These are phyloP conservation scores for Batkoa obscura DNA, from an alignment of 371 early-diverging fungal species.

Conservation along the genomic window DNA sequence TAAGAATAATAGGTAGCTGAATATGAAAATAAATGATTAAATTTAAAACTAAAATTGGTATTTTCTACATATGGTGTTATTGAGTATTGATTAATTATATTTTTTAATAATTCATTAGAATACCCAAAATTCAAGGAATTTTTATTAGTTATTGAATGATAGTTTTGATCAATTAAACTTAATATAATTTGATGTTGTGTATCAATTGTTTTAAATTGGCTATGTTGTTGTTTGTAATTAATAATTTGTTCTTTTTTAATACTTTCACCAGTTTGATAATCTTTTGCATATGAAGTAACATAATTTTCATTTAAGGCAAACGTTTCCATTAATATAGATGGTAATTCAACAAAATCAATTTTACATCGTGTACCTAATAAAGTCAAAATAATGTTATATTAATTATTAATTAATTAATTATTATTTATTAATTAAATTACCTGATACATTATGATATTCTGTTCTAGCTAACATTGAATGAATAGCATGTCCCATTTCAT, in stretches of 20 bases:
- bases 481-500: conserved; percentile 98
- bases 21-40: conserved; percentile 79
- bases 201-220: conserved; percentile 46
- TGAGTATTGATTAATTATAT: conserved; percentile 15
- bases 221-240: conserved; percentile 19
- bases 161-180: conserved; percentile 70
- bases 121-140: neutral
- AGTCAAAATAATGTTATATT: neutral
- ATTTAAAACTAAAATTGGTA: conserved; percentile 80
- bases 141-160: conserved; percentile 22
- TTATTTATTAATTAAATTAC: conserved; percentile 15
- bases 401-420: too few relatives aligned
- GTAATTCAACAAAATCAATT: conserved; percentile 91
- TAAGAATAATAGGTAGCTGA: conserved; percentile 89
- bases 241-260: conserved; percentile 23
- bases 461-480: conserved; percentile 91
- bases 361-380: conserved; percentile 58
- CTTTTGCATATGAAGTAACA: conserved; percentile 40
- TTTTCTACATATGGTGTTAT: conserved; percentile 34
- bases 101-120: neutral
- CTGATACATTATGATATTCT: conserved; percentile 84
- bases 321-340: conserved; percentile 85
- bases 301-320: conserved; percentile 61
- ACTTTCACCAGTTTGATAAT: conserved; percentile 36
- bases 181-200: conserved; percentile 70